Percentiles rank a stretch among this genome's conserved stretches.
phyloP scores from a whole-genome alignment of 441 rosid genomes.

The Corymbia calophylla region DNA sequence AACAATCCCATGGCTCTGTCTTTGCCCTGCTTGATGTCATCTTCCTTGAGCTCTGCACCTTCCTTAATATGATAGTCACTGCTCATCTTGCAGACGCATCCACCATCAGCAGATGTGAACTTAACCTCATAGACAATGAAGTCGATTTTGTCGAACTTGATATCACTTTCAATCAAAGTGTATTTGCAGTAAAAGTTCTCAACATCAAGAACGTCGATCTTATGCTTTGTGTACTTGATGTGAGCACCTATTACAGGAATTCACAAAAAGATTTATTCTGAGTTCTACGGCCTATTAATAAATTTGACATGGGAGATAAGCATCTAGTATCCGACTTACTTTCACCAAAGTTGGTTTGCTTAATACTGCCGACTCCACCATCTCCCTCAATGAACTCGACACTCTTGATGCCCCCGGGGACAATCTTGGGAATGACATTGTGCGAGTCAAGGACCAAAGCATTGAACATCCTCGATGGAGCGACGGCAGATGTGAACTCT shows the following conservation, averaged over 20 bases:
- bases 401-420: not conserved
- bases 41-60: not conserved
- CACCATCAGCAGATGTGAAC: not conserved
- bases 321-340: not conserved
- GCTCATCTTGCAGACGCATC: not conserved
- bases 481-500: not conserved
- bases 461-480: constrained; percentile 4
- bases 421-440: not conserved
- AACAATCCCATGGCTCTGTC: not conserved
- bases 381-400: not conserved
- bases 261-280: not conserved
- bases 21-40: not conserved
- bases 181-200: constrained; percentile 6
- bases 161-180: not conserved
- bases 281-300: not conserved
- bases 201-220: not conserved
- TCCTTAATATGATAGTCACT: not conserved
- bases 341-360: not conserved
- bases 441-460: not conserved
- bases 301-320: not conserved
- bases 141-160: not conserved
- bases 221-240: not conserved
- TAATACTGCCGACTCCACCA: not conserved
- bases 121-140: not conserved
- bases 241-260: not conserved